Percentiles rank a stretch among this genome's conserved stretches.
Evolutionary conservation across 176 grass and related monocot genomes (phyloP).

Genomic region (Phragmites australis): DNA sequence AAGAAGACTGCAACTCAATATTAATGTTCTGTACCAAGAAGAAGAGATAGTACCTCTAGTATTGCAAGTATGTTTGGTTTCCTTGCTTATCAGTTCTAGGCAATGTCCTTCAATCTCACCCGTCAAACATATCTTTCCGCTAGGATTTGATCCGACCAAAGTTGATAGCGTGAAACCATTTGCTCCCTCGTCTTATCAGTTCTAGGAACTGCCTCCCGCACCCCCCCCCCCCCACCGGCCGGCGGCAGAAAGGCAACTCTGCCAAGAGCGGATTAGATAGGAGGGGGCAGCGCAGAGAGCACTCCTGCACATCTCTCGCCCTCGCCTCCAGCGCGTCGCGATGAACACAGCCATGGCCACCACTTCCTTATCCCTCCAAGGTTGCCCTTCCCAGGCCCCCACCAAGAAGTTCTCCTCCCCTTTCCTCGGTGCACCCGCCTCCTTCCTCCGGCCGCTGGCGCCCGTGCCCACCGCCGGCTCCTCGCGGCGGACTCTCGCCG

Average conservation of each 20-base stretch:
- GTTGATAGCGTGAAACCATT: too few relatives aligned
- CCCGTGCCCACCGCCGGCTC: constrained; percentile 25
- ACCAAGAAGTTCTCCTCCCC: constrained; percentile 58
- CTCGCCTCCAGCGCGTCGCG: neutral
- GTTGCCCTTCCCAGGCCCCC: constrained; percentile 47
- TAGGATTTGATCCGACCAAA: too few relatives aligned
- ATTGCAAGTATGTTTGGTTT: too few relatives aligned
- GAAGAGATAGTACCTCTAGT: too few relatives aligned
- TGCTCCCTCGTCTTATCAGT: too few relatives aligned
- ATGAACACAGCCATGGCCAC: constrained; percentile 76
- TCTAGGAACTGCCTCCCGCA: too few relatives aligned
- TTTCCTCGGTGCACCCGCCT: constrained; percentile 48
- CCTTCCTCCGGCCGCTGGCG: constrained; percentile 37
- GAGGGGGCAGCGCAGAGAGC: neutral
- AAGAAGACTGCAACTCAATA: neutral
- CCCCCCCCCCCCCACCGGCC: too few relatives aligned
- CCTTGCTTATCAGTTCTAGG: too few relatives aligned
- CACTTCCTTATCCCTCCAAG: constrained; percentile 56
- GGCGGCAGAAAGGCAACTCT: too few relatives aligned
- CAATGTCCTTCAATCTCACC: too few relatives aligned
- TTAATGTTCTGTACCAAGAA: neutral
- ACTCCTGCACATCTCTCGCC: neutral
- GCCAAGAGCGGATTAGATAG: constrained; percentile 41
- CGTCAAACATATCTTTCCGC: too few relatives aligned
- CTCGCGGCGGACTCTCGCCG: constrained; percentile 51